phyloP scores from a whole-genome alignment of 148 eudicot genomes.

The Chenopodium formosanum region DNA sequence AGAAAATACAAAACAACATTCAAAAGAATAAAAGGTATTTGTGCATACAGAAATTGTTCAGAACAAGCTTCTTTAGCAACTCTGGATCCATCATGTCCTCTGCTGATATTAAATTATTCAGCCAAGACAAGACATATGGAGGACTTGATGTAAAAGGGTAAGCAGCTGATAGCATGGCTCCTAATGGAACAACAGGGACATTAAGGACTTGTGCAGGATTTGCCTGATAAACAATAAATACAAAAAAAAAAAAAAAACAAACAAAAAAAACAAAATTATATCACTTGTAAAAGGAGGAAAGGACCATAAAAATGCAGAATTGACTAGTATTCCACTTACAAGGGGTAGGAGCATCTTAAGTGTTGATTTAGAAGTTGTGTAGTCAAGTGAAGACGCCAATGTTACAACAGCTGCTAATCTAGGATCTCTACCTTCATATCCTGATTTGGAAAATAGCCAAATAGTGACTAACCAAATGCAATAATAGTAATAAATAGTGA shows the following conservation, averaged over 20 bases:
- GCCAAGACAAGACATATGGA: conserved; percentile 89
- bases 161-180: conserved; percentile 83
- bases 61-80: conserved; percentile 74
- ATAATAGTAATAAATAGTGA: not conserved
- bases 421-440: conserved; percentile 73
- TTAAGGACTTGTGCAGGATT: conserved; percentile 94
- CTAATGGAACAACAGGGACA: conserved; percentile 96
- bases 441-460: conserved; percentile 33
- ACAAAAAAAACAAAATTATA: not conserved
- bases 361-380: conserved; percentile 85
- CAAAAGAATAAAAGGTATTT: not conserved
- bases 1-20: not conserved
- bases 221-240: conserved; percentile 49
- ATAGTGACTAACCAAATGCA: not conserved
- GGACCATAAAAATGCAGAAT: not conserved
- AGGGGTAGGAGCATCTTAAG: conserved; percentile 89
- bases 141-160: conserved; percentile 86
- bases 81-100: conserved; percentile 98
- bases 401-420: conserved; percentile 77
- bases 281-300: conserved; percentile 9
- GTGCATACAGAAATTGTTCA: conserved; percentile 89
- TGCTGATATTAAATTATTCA: conserved; percentile 81
- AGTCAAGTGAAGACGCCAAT: conserved; percentile 91
- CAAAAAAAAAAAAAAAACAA: not conserved
- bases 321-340: conserved; percentile 48